Evolutionary conservation across 2,329 filamentous ascomycete species (phyloP).

Genomic region (Taxawa tesnikishii): DNA sequence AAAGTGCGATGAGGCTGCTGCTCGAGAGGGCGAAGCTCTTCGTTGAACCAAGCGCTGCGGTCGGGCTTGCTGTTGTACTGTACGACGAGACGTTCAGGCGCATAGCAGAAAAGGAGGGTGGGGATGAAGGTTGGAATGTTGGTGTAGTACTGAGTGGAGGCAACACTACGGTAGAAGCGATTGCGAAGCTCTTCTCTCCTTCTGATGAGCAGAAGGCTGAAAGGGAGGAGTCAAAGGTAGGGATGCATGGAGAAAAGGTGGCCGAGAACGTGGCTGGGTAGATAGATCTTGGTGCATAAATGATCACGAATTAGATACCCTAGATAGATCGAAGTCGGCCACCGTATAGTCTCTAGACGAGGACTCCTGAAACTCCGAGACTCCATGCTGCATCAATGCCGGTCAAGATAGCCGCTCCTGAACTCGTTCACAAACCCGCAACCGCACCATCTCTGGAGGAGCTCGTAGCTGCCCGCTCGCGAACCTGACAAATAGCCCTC

Average conservation of each 20-base stretch:
- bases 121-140: conserved; percentile 61
- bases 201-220: conserved; percentile 15
- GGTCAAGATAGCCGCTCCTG: too few species aligned
- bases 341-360: too few species aligned
- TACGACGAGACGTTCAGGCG: conserved; percentile 74
- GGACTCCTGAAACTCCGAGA: too few species aligned
- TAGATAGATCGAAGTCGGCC: neutral
- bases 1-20: conserved; percentile 61
- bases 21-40: conserved; percentile 83
- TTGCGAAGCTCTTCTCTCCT: conserved; percentile 40
- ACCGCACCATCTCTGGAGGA: too few species aligned
- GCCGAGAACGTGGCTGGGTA: conserved; percentile 37
- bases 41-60: conserved; percentile 76
- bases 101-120: conserved; percentile 57
- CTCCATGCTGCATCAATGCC: too few species aligned
- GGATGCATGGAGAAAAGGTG: conserved; percentile 25
- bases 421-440: too few species aligned
- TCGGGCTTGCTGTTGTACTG: conserved; percentile 70
- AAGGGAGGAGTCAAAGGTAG: conserved; percentile 27
- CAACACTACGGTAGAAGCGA: conserved; percentile 51
- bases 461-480: too few species aligned
- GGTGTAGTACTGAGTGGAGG: conserved; percentile 51
- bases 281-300: neutral
- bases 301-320: neutral
- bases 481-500: too few species aligned